Evolutionary conservation across 1,139 yeast genomes (phyloP).

Genomic region (Geotrichum aggregatum): DNA sequence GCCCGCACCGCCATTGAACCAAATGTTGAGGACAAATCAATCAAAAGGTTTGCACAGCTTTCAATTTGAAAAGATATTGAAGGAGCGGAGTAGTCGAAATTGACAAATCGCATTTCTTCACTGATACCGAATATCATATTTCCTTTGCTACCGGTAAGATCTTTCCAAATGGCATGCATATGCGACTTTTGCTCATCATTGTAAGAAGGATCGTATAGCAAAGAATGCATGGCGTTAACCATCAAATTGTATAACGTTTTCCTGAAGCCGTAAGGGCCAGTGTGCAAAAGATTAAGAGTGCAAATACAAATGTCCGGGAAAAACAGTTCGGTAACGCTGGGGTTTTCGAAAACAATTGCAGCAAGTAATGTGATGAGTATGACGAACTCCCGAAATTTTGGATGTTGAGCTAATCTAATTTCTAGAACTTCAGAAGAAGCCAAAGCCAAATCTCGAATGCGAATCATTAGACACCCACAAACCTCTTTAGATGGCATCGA

Average conservation of each 20-base stretch:
- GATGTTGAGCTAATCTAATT: slow-evolving; percentile 49
- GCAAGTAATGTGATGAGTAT: slow-evolving; percentile 65
- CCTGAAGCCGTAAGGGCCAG: slow-evolving; percentile 67
- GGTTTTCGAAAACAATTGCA: slow-evolving; percentile 68
- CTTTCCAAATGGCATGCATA: slow-evolving; percentile 45
- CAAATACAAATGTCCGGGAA: slow-evolving; percentile 70
- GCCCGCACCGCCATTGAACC: slow-evolving; percentile 41
- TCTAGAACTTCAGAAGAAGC: slow-evolving; percentile 45
- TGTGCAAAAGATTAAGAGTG: slow-evolving; percentile 67
- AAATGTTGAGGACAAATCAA: slow-evolving; percentile 51
- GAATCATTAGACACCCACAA: slow-evolving; percentile 59
- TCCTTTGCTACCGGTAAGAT: slow-evolving; percentile 67
- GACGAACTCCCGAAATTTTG: slow-evolving; percentile 67
- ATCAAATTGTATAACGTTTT: slow-evolving; percentile 60
- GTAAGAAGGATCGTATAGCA: slow-evolving; percentile 35
- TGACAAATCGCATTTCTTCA: slow-evolving; percentile 51
- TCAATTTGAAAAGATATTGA: slow-evolving; percentile 58
- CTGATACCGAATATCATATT: slow-evolving; percentile 73
- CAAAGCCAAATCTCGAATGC: slow-evolving; percentile 47
- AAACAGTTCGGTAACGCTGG: slow-evolving; percentile 59
- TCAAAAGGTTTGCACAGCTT: slow-evolving; percentile 57
- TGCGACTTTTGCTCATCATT: slow-evolving; percentile 12
- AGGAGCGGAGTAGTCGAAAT: slow-evolving; percentile 45
- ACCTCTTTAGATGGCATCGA: slow-evolving; percentile 67
- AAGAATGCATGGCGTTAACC: slow-evolving; percentile 69